Evolutionary conservation across 495 filamentous ascomycete species (phyloP).

Genomic region (Elasticomyces elasticus): DNA sequence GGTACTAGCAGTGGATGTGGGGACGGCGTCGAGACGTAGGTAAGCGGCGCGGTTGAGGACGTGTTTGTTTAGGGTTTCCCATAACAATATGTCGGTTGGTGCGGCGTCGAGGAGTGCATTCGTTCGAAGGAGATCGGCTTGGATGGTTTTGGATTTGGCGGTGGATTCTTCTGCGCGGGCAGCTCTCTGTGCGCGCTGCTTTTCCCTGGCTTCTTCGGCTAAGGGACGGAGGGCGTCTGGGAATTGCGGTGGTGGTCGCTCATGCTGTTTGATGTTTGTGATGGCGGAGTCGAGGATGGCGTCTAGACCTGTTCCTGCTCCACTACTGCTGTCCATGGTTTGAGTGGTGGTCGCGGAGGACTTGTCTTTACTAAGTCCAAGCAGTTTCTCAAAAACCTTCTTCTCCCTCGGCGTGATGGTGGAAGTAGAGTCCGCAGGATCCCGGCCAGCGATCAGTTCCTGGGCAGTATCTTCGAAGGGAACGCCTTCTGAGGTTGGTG

Average conservation of each 20-base stretch:
- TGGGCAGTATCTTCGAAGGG: conserved; percentile 6
- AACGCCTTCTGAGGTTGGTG: neutral
- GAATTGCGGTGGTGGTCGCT: conserved; percentile 2
- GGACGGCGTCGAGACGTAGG: conserved; percentile 21
- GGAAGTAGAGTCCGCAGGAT: conserved; percentile 8
- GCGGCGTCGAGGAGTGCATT: conserved; percentile 40
- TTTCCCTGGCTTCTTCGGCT: conserved; percentile 8
- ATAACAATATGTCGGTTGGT: conserved; percentile 56
- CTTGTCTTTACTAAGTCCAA: conserved; percentile 35
- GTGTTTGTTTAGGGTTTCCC: conserved; percentile 58
- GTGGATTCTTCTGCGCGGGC: neutral
- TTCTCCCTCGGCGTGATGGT: conserved; percentile 51
- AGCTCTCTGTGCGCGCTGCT: neutral
- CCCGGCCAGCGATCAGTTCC: neutral
- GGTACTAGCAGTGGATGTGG: too few relatives aligned
- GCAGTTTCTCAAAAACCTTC: conserved; percentile 48
- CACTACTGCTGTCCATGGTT: neutral
- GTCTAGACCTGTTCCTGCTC: neutral
- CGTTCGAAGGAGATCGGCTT: conserved; percentile 29
- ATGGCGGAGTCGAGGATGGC: conserved; percentile 8
- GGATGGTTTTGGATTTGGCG: neutral
- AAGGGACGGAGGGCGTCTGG: conserved; percentile 13
- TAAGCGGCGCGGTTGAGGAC: conserved; percentile 35
- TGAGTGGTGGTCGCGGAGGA: neutral
- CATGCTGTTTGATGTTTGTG: neutral